A percentile compares a stretch with the other conserved stretches of the same genome.
These are phyloP conservation scores for Usnea hakonensis DNA, from an alignment of 495 filamentous ascomycete genomes.

Conservation along the genomic window DNA sequence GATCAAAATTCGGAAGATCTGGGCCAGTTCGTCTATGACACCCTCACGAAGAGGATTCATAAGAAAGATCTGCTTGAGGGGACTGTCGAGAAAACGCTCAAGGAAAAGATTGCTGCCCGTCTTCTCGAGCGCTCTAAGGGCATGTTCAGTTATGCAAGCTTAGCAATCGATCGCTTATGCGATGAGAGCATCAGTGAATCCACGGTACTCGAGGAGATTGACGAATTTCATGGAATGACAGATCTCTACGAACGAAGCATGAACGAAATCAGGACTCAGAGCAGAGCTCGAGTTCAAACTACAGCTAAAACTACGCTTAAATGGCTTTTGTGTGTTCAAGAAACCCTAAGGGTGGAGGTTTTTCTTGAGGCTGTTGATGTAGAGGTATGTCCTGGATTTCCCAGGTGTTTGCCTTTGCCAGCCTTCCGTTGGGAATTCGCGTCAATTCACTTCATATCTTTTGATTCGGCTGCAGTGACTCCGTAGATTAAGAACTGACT, in stretches of 20 bases:
- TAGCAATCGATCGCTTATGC: conserved; percentile 4
- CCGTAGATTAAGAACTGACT: neutral
- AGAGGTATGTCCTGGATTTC: neutral
- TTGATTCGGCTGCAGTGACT: neutral
- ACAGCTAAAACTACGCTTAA: conserved; percentile 8
- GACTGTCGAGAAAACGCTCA: conserved; percentile 2
- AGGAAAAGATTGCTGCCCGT: neutral
- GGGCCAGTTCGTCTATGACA: neutral
- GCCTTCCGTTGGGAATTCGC: neutral
- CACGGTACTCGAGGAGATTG: conserved; percentile 8
- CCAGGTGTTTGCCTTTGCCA: neutral
- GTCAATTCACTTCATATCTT: neutral
- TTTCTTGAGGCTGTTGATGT: conserved; percentile 1
- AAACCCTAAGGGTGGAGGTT: neutral
- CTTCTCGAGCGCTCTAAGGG: conserved; percentile 9
- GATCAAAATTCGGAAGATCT: conserved; percentile 8
- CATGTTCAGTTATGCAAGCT: conserved; percentile 6
- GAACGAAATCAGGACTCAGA: conserved; percentile 7
- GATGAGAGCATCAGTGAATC: conserved; percentile 5
- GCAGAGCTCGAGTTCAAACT: neutral
- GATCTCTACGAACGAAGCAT: conserved; percentile 5
- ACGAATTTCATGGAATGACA: conserved; percentile 1
- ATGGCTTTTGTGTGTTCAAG: conserved; percentile 12
- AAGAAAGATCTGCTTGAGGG: conserved; percentile 12
- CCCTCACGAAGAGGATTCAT: neutral